These are phyloP conservation scores for Nothophaeocryptopus gaeumannii DNA, from an alignment of 2,329 filamentous ascomycete genomes.

Conservation along the genomic window DNA sequence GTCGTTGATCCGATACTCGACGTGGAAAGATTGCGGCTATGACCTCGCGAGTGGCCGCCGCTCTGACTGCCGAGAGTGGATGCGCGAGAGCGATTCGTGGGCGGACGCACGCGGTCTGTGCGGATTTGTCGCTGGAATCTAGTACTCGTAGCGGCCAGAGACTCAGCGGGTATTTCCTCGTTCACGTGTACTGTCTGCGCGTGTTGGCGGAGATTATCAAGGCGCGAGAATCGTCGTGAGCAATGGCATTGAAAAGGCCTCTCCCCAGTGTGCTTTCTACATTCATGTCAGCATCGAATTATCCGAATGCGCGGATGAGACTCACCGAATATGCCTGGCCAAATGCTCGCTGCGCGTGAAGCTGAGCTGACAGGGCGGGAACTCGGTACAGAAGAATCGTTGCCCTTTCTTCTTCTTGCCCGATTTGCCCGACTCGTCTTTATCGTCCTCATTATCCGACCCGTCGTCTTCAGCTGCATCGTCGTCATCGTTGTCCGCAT, in stretches of 20 bases:
- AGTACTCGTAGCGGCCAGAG: conserved; percentile 86
- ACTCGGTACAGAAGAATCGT: conserved; percentile 93
- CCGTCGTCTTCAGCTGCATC: conserved; percentile 66
- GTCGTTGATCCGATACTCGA: conserved; percentile 79
- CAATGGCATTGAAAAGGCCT: conserved; percentile 96
- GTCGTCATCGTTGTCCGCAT: conserved; percentile 66
- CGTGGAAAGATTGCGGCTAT: conserved; percentile 79
- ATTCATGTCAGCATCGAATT: conserved; percentile 26
- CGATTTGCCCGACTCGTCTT: conserved; percentile 64
- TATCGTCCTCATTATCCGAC: conserved; percentile 51
- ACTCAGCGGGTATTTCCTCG: conserved; percentile 92
- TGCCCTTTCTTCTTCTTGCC: conserved; percentile 96
- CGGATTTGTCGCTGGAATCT: conserved; percentile 89
- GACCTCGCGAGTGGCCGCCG: conserved; percentile 65
- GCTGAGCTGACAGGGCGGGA: conserved; percentile 87
- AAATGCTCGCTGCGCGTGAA: conserved; percentile 96
- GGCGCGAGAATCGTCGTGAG: conserved; percentile 82
- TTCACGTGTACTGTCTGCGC: conserved; percentile 97
- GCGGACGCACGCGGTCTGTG: conserved; percentile 76
- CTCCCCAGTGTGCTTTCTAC: conserved; percentile 93
- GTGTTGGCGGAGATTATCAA: conserved; percentile 94
- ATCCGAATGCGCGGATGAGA: conserved; percentile 14
- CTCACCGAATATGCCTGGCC: conserved; percentile 85
- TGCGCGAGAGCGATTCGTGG: conserved; percentile 69
- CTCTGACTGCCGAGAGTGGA: conserved; percentile 70